phyloP scores from a whole-genome alignment of 257 asterid species.

The Scutellaria baicalensis region DNA sequence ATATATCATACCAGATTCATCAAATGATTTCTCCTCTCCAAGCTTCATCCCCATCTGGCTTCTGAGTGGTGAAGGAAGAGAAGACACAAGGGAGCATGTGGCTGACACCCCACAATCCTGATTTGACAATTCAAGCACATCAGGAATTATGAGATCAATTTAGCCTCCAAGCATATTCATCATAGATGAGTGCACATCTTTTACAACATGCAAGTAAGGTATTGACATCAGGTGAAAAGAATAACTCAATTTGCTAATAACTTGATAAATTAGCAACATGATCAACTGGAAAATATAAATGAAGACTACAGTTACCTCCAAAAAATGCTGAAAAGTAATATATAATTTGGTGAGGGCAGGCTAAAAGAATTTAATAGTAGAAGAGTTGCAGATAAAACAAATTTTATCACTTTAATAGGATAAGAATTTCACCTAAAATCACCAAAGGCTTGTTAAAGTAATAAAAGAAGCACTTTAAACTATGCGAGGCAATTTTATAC shows the following conservation, averaged over 20 bases:
- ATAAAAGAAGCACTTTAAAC: background rate
- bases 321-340: too few relatives aligned
- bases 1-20: slow-evolving; percentile 36
- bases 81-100: slow-evolving; percentile 47
- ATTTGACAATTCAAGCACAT: slow-evolving; percentile 18
- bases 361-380: background rate
- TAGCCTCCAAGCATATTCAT: background rate
- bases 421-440: background rate
- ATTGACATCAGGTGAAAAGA: background rate
- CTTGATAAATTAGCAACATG: background rate
- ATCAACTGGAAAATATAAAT: background rate
- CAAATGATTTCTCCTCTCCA: slow-evolving; percentile 36
- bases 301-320: background rate
- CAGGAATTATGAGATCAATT: slow-evolving; percentile 5
- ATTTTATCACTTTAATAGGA: background rate
- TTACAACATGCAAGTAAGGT: background rate
- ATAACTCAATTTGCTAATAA: background rate
- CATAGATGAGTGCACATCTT: background rate
- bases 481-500: background rate
- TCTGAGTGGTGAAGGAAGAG: slow-evolving; percentile 60
- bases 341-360: too few relatives aligned
- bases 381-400: background rate
- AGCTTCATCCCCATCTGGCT: slow-evolving; percentile 47
- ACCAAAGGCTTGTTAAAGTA: background rate
- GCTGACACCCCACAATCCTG: slow-evolving; percentile 66